Conservation (phyloP, 1,284 basidiomycete genomes). For the Ceratobasidium sp. region DNA sequence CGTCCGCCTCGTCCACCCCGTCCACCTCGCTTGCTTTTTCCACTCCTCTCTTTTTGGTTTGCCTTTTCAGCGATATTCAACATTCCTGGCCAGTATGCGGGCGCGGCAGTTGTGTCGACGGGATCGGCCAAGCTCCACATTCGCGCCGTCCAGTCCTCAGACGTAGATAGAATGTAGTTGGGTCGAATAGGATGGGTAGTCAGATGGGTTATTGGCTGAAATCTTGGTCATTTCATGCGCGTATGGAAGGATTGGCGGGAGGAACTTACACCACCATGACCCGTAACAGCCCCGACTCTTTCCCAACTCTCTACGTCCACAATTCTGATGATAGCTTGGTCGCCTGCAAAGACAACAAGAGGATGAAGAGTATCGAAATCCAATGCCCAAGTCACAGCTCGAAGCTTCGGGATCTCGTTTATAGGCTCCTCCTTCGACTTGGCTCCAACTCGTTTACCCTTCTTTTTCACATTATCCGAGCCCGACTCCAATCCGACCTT, state of each 20-base stretch:
- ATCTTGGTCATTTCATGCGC: background rate
- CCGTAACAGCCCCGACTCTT: constrained; percentile 25
- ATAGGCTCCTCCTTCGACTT: no score
- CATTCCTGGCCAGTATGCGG: constrained; percentile 35
- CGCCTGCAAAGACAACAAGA: constrained; percentile 17
- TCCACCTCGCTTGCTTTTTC: no score
- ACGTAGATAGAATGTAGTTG: constrained; percentile 40
- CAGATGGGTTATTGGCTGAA: constrained; percentile 34
- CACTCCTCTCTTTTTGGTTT: no score
- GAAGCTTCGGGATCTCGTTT: background rate
- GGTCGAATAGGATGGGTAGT: constrained; percentile 36
- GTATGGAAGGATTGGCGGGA: background rate
- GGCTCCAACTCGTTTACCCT: no score
- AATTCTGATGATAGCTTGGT: background rate
- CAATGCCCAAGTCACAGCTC: constrained; percentile 35
- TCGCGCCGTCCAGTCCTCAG: constrained; percentile 30
- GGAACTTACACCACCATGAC: constrained; percentile 37
- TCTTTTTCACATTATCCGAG: no score
- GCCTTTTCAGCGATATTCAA: background rate
- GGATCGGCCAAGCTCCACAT: constrained; percentile 43
- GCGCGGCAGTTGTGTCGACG: constrained; percentile 22
- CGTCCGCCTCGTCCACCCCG: background rate
- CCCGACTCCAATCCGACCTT: background rate
- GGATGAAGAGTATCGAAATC: constrained; percentile 40
- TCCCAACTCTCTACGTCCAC: constrained; percentile 40